Evolutionary conservation across 2,329 filamentous ascomycete genomes (phyloP), one percentile per base, ranked within the genome.

Genomic region (Fusarium setosum): DNA sequence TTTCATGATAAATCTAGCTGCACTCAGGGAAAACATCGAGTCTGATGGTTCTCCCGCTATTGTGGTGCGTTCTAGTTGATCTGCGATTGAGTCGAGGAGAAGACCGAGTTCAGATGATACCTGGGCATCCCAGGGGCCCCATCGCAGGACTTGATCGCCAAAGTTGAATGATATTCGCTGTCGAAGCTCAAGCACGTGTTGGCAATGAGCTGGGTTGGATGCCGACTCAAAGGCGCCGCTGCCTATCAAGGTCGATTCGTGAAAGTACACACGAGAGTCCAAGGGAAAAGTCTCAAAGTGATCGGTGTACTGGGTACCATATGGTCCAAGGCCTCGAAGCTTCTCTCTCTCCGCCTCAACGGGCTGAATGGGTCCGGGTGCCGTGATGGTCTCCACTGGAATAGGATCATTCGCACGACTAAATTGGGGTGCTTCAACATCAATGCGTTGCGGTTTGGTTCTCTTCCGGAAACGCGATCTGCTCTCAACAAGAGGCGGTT

Each of bases 211-310:
- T 29, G 65, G 51, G 24, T 77, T 75, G 3, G 78, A 67, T 4
- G 80, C 79, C 24, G 77, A 76, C 17, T 77, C 72, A 6, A 90
- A 69, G 2, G 78, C 74, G 2, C 87, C 87, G 64, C 80, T 82
- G 8, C 88, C 88, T 41, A 90, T 76, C 24, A 90, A 72, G 1
- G 87, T 90, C 51, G 80, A 84, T 61, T 84, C 81, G 54, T 90
- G 87, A 52, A 90, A 90, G 73, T 83, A 90, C 0, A 85, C 81
- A 4, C 83, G 83, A 7, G 74, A 69, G 35, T 85, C 82, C 26
- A 90, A 75, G 17, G 88, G 87, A 52, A 89, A 88, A 5, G 87
- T 74, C 42, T 90, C 87, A 62, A 91, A 91, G 69, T 90, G 83
- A 31, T 85, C 82, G 0, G 87, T 85, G 71, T 90, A 90, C 21